A percentile compares a stretch with the other conserved stretches of the same genome.
phyloP scores from a whole-genome alignment of 2,329 filamentous ascomycete genomes.

The Orbilia blumenaviensis region DNA sequence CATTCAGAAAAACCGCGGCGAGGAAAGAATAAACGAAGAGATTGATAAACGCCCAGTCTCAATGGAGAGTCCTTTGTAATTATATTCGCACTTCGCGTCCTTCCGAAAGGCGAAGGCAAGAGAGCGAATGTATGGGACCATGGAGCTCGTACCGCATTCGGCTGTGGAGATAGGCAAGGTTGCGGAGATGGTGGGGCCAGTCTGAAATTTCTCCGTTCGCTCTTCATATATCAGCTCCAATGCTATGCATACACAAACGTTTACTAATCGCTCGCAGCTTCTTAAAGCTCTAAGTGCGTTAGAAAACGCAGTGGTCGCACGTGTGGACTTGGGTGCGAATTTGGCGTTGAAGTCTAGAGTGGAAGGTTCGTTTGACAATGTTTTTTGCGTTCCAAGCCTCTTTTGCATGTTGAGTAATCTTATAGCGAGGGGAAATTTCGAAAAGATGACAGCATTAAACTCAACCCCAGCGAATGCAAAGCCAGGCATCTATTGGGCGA shows the following conservation, averaged over 20 bases:
- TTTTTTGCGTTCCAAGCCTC: constrained; percentile 20
- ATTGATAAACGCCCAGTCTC: constrained; percentile 3
- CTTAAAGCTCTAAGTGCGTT: background rate
- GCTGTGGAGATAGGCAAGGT: background rate
- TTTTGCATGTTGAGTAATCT: constrained; percentile 33
- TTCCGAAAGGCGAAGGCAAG: constrained; percentile 8
- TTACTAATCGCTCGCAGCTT: constrained; percentile 26
- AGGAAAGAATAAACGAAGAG: background rate
- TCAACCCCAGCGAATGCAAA: background rate
- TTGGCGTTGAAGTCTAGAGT: background rate
- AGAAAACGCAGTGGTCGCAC: background rate
- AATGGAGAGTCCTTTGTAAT: background rate
- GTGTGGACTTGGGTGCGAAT: constrained; percentile 21
- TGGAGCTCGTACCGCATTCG: background rate
- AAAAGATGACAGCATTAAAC: constrained; percentile 16
- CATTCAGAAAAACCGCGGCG: background rate
- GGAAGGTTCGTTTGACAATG: background rate
- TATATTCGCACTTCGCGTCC: constrained; percentile 3
- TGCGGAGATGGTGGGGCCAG: background rate
- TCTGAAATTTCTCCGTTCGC: constrained; percentile 7
- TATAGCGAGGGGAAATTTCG: background rate
- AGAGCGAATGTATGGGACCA: background rate
- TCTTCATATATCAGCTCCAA: constrained; percentile 7
- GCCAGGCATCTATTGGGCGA: constrained; percentile 1
- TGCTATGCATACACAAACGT: background rate